Conservation (phyloP, 768 basidiomycete genomes). For the Termitomyces sp. region DNA sequence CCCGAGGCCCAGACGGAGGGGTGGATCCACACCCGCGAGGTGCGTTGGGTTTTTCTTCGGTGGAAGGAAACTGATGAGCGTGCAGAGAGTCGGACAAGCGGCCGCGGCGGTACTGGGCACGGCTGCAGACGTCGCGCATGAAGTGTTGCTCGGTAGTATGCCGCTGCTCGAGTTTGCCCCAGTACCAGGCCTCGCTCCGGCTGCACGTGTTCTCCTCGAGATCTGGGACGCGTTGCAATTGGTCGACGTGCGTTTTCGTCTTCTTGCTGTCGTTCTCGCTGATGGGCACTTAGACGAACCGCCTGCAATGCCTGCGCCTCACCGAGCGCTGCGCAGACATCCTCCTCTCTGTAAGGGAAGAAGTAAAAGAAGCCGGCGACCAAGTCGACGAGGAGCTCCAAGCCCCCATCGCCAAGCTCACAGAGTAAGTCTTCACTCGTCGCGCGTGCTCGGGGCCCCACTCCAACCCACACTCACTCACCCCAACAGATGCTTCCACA, state of each 20-base stretch:
- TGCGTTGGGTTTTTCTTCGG: neutral
- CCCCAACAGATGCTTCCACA: conserved; percentile 30
- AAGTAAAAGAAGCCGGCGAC: conserved; percentile 55
- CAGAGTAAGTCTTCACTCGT: conserved; percentile 33
- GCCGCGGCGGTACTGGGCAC: conserved; percentile 35
- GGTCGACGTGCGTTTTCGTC: conserved; percentile 48
- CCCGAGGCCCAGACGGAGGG: conserved; percentile 35
- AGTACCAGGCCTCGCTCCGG: conserved; percentile 47
- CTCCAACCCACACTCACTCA: neutral
- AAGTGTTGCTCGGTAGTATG: conserved; percentile 32
- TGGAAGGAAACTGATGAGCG: conserved; percentile 8
- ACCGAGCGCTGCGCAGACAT: conserved; percentile 70
- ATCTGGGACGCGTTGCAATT: conserved; percentile 63
- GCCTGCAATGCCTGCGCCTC: conserved; percentile 61
- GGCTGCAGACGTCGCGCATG: conserved; percentile 36
- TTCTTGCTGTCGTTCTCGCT: neutral
- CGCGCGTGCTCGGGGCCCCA: too few relatives aligned
- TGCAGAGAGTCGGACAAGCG: conserved; percentile 30
- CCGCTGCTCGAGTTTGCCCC: conserved; percentile 47
- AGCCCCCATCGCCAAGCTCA: conserved; percentile 44
- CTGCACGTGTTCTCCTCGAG: conserved; percentile 43
- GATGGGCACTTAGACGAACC: conserved; percentile 32
- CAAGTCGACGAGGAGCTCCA: conserved; percentile 43
- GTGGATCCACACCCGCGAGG: conserved; percentile 30
- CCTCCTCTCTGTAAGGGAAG: conserved; percentile 56